Conservation (phyloP, 148 eudicot species). For the Polygonum aviculare region DNA sequence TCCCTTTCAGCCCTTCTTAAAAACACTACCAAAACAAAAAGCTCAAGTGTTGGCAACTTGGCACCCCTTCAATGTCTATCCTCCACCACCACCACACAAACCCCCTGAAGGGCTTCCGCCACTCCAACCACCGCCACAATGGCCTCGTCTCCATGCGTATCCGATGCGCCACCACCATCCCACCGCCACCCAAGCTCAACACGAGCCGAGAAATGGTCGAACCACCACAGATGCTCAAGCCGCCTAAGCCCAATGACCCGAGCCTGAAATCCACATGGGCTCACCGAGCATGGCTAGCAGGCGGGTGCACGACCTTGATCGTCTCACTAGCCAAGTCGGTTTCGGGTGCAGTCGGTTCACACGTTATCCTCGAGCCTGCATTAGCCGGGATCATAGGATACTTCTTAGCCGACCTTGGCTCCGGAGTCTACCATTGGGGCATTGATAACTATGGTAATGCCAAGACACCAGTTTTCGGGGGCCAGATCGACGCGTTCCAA, state of each 20-base stretch:
- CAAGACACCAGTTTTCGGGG: conserved; percentile 58
- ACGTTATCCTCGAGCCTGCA: conserved; percentile 47
- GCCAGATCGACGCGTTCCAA: conserved; percentile 77
- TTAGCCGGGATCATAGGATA: conserved; percentile 56
- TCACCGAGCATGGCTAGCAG: conserved; percentile 66
- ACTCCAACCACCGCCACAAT: conserved; percentile 4
- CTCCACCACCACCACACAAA: conserved; percentile 34
- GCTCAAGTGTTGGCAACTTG: background rate
- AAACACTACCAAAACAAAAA: background rate
- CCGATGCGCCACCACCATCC: conserved; percentile 28
- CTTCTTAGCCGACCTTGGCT: conserved; percentile 71
- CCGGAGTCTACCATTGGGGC: conserved; percentile 92
- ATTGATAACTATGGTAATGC: conserved; percentile 71
- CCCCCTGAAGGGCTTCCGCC: conserved; percentile 17
- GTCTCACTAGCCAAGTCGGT: conserved; percentile 47
- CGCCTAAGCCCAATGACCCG: conserved; percentile 40
- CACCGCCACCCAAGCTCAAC: conserved; percentile 15
- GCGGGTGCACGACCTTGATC: conserved; percentile 64
- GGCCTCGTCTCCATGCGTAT: conserved; percentile 12
- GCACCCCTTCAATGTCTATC: conserved; percentile 37
- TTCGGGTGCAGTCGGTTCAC: conserved; percentile 23
- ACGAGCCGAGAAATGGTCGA: conserved; percentile 13
- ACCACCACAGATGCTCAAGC: conserved; percentile 4
- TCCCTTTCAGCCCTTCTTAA: background rate
- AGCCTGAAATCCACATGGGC: conserved; percentile 53